phyloP scores from a whole-genome alignment of 495 filamentous ascomycete genomes.

The Cercophora newfieldiana region DNA sequence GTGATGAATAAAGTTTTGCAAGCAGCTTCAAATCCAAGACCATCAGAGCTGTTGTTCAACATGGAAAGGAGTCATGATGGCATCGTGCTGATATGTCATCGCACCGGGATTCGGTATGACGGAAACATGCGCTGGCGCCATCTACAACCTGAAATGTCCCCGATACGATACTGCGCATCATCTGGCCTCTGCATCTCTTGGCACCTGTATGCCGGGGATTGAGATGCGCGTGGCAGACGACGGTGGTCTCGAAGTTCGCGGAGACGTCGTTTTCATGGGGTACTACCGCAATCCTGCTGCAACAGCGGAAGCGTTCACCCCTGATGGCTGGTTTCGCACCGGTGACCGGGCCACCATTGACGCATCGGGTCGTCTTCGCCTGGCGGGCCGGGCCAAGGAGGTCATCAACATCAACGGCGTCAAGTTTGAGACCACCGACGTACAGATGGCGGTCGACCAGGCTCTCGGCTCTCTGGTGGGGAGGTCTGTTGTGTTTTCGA shows the following conservation, averaged over 20 bases:
- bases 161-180: slow-evolving; percentile 32
- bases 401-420: slow-evolving; percentile 59
- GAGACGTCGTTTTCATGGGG: slow-evolving; percentile 55
- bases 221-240: slow-evolving; percentile 42
- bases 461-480: slow-evolving; percentile 33
- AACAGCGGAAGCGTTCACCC: slow-evolving; percentile 56
- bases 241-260: slow-evolving; percentile 31
- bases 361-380: slow-evolving; percentile 49
- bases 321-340: slow-evolving; percentile 68
- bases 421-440: slow-evolving; percentile 45
- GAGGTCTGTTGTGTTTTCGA: slow-evolving; percentile 35
- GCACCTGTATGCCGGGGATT: slow-evolving; percentile 41
- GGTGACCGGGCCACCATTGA: slow-evolving; percentile 59
- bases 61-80: no score
- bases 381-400: slow-evolving; percentile 60
- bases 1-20: no score
- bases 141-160: slow-evolving; percentile 40
- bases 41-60: neutral
- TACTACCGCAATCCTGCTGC: slow-evolving; percentile 61
- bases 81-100: slow-evolving; percentile 36
- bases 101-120: slow-evolving; percentile 57
- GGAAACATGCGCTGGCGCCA: slow-evolving; percentile 54
- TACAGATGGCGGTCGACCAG: slow-evolving; percentile 47
- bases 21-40: no score
- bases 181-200: slow-evolving; percentile 41